Evolutionary conservation across 495 filamentous ascomycete genomes (phyloP), one percentile per base, ranked within the genome.

Genomic region (Margaritispora aquatica): DNA sequence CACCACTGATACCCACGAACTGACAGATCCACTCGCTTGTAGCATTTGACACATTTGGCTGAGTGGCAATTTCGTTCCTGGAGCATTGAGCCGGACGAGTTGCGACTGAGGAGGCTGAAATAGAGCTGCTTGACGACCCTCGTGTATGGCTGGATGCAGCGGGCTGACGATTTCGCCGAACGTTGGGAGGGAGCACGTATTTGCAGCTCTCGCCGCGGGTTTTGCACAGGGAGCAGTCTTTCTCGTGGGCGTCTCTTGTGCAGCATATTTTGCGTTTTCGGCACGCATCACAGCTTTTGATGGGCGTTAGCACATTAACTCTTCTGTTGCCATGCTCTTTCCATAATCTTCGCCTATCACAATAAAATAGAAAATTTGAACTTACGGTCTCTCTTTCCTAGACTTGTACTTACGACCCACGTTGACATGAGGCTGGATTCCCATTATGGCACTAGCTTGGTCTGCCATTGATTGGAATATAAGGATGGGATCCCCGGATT

Each of bases 261-360:
- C 59, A 62, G 31, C 59, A 62, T 26, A 62, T 62, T 23, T 62
- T 62, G 7, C 59, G 27, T 53, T 57, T 56, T 26, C 59, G 46
- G 29, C 59, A 62, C 19, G 59, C 53, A 48, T 62, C 59, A 34
- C 59, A 62, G 0, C 59, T 62, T 22, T 7, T 15, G 38, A 44
- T 15, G 29, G 19, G 15, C 19, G 38, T 44, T 44, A 44, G 38
- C 15, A 44, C 11, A 44, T 9, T 15, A n/a, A 2, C 38, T 44
- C 38, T 10, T 44, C 38, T 2, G 15, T 34, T 7, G 15, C 15
- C 29, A 34, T 7, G 29, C 5, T 34, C 15, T 15, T 15, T 15
- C 29, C 7, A 34, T 34, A 7, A 7, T 15, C 5, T 7, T 5
- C 29, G 7, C 3, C 38, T n/a, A 44, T 44, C 2, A 17, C 3